Conservation (phyloP, 1,284 basidiomycete species). For the Fomes fomentarius region DNA sequence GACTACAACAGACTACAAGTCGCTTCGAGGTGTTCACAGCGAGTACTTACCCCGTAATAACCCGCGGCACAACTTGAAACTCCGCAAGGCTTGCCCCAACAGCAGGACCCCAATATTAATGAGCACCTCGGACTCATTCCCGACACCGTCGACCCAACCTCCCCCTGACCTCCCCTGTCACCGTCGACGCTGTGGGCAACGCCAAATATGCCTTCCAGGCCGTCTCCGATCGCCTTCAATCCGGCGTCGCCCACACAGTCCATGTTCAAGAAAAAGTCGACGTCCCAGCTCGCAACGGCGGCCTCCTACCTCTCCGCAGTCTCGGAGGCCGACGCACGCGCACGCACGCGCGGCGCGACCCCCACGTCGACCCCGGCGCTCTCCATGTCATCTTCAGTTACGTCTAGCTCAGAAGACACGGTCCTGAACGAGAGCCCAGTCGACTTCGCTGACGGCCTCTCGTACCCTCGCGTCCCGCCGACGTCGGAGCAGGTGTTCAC, state of each 20-base stretch:
- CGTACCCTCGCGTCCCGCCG: constrained; percentile 62
- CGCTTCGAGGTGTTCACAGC: no score
- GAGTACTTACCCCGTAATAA: no score
- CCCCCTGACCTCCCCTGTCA: neutral
- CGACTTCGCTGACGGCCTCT: constrained; percentile 55
- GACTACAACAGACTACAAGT: no score
- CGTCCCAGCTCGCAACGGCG: constrained; percentile 58
- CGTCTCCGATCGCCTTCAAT: constrained; percentile 54
- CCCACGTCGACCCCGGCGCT: constrained; percentile 64
- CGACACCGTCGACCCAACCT: neutral
- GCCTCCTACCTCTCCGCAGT: constrained; percentile 74
- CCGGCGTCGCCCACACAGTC: constrained; percentile 50
- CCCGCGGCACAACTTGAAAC: no score
- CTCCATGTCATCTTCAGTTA: constrained; percentile 71
- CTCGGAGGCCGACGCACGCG: constrained; percentile 68
- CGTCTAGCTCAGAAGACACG: constrained; percentile 65
- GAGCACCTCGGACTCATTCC: neutral
- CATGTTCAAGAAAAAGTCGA: constrained; percentile 66
- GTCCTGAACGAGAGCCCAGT: constrained; percentile 54
- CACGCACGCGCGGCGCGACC: constrained; percentile 45
- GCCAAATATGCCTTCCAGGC: constrained; percentile 38
- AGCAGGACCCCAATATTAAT: constrained; percentile 8
- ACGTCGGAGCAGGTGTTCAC: constrained; percentile 77
- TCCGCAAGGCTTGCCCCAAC: neutral
- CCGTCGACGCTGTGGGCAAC: constrained; percentile 8